phyloP scores from a whole-genome alignment of 2,329 filamentous ascomycete genomes.

The Colletotrichum aenigma region DNA sequence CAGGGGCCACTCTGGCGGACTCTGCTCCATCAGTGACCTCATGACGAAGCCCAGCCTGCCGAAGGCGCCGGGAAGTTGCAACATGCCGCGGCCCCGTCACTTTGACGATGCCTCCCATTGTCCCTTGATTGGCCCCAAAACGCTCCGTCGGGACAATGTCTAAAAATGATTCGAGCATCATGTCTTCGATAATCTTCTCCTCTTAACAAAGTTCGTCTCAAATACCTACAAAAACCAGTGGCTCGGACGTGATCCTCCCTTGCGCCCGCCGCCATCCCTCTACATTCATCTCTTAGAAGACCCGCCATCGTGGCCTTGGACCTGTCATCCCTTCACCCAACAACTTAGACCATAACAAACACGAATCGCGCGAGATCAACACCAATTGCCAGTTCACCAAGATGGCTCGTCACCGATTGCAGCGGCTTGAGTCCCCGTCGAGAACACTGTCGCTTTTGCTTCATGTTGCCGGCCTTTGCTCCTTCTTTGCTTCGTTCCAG shows the following conservation, averaged over 20 bases:
- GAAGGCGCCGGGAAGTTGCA: slow-evolving; percentile 2
- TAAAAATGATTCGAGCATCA: not conserved
- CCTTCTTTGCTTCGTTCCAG: slow-evolving; percentile 58
- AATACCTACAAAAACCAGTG: not conserved
- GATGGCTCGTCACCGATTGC: slow-evolving; percentile 63
- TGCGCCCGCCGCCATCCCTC: slow-evolving; percentile 10
- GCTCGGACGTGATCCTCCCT: slow-evolving; percentile 10
- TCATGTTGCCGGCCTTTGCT: slow-evolving; percentile 59
- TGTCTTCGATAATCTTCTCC: not conserved
- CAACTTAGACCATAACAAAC: not conserved
- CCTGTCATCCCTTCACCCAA: not conserved
- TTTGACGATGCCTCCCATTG: not conserved
- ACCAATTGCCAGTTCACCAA: not conserved
- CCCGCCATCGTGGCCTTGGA: not conserved
- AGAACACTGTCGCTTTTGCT: slow-evolving; percentile 65
- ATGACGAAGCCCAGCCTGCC: slow-evolving; percentile 5
- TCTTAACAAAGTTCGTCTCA: not conserved
- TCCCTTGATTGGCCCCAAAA: slow-evolving; percentile 7
- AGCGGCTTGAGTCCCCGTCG: slow-evolving; percentile 69
- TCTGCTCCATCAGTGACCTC: slow-evolving; percentile 18
- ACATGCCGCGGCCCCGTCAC: slow-evolving; percentile 7
- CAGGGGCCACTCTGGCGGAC: not conserved
- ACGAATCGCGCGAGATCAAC: not conserved
- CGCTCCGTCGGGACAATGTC: not conserved
- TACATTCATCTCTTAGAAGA: not conserved